Evolutionary conservation across 352 stramenopile genomes (phyloP), one percentile per base, ranked within the genome.

Genomic region (Aphanomyces stellatus): DNA sequence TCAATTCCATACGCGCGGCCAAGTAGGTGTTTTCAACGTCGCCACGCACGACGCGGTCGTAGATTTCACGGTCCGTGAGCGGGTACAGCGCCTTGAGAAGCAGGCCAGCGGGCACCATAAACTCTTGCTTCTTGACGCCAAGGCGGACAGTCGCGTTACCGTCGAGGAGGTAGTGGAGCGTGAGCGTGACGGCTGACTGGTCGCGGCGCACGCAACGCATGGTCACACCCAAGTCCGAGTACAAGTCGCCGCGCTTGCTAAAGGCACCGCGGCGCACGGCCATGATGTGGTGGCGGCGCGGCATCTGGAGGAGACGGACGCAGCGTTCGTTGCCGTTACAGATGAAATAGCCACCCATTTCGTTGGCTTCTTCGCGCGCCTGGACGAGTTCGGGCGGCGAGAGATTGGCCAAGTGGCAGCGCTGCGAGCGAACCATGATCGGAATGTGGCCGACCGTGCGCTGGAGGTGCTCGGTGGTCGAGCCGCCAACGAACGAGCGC

Each of bases 261-360:
- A 99, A 99, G 17, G 96, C 97, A n/a, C 87, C 87, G 75, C 98
- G 90, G 70, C 96, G 88, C 73, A 99, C 96, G 4, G 96, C 95
- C 82, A 91, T 91, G 62, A 95, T 88, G 70, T 95, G 87, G 72
- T 95, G 85, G 40, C 87, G 85, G 42, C 87, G 81, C 10, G 87
- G 86, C 77, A 96, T 93, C 81, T 99, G 97, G 69, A 99, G 78
- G 69, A 99, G 77, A 69, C 97, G 87, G 43, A 99, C 95, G 63
- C 97, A 97, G 64, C 97, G 88, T 80, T 99, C 97, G 78, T 99
- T 99, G 31, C 97, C 97, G 75, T 98, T 98, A 71, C 98, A 97
- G 65, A 99, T 98, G 70, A 99, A 99, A 72, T 99, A 99, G 42
- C 97, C 97, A 53, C 97, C 97, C 80, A 99, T 96, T 72, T 99